phyloP scores from a whole-genome alignment of 768 basidiomycete genomes.

The Agrocybe pediades region DNA sequence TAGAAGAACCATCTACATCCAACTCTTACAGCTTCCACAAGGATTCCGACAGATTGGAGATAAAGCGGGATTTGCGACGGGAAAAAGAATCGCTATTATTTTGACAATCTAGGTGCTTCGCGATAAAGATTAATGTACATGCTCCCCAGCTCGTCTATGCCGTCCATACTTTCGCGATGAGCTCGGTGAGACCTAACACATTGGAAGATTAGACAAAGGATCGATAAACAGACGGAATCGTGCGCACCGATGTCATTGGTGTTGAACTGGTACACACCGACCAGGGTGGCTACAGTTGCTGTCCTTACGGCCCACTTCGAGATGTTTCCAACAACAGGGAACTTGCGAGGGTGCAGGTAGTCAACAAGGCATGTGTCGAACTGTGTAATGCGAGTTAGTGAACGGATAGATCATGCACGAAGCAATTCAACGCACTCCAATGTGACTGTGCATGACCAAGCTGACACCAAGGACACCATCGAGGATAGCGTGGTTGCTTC shows the following conservation, averaged over 20 bases:
- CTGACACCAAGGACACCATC: slow-evolving; percentile 89
- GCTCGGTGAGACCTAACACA: slow-evolving; percentile 75
- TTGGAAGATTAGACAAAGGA: not conserved
- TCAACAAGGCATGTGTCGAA: slow-evolving; percentile 81
- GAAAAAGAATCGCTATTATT: slow-evolving; percentile 6
- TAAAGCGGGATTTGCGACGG: not conserved
- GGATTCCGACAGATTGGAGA: not conserved
- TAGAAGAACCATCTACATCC: no score
- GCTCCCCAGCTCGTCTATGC: slow-evolving; percentile 44
- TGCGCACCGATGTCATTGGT: slow-evolving; percentile 94
- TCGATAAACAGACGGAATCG: not conserved
- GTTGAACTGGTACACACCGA: slow-evolving; percentile 97
- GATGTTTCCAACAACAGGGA: slow-evolving; percentile 74
- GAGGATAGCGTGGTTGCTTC: slow-evolving; percentile 76
- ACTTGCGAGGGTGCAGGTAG: slow-evolving; percentile 94
- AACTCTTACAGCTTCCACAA: not conserved
- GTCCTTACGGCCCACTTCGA: slow-evolving; percentile 76
- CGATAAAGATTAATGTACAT: slow-evolving; percentile 7
- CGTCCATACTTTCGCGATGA: slow-evolving; percentile 81
- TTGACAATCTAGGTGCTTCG: slow-evolving; percentile 4
- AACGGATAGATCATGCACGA: not conserved
- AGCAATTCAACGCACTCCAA: slow-evolving; percentile 65
- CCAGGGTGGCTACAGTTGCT: slow-evolving; percentile 77
- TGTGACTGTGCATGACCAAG: slow-evolving; percentile 93
- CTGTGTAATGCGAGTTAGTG: slow-evolving; percentile 33